Base-by-base conservation (phyloP, 2,329 filamentous ascomycete genomes). In the Cladophialophora psammophila region DNA sequence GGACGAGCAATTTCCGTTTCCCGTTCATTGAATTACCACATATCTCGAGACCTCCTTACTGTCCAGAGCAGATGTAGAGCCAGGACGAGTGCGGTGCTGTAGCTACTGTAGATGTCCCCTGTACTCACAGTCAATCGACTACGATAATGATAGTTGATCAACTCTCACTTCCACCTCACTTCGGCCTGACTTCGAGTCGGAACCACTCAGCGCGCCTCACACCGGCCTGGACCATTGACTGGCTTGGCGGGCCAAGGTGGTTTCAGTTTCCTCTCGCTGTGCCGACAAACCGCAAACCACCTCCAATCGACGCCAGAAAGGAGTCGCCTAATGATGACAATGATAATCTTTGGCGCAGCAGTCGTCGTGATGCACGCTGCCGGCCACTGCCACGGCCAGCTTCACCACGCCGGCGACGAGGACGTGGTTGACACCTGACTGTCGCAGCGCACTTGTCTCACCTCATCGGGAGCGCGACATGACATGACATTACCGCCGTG, bases 281-380 rank as follows among this genome's bases (percentile, higher is more conserved):
- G 13, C 42, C 42, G 18, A 6, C n/a, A 50, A 50, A 50, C 45
- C 6, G 7, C 18, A 50, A 26, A 9, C 45, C 36, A 57, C 26
- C 55, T 63, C 66, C 66, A 69, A 66, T 69, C 55, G 50, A 64
- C 56, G 36, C 60, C 55, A 56, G 48, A 32, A 10, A 53, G 20
- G 54, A 59, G 53, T 15, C 35, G 54, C 55, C 54, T 38, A 50
- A 64, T 69, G 60, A 26, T 26, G 45, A 20, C 45, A 50, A 26
- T 50, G 18, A 66, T 61, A 26, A 26, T 26, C 26, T 26, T 26
- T 26, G 63, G 60, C 63, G 66, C 63, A 31, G 63, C 63, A 62
- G 34, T 35, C 35, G 36, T 40, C 38, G 42, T 32, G 34, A 36
- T 36, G 31, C 35, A 26, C 18, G 12, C 26, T 36, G 62, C 18